A percentile compares a stretch with the other conserved stretches of the same genome.
Evolutionary conservation across 2,329 filamentous ascomycete species (phyloP).

Genomic region (Curvularia sp.): DNA sequence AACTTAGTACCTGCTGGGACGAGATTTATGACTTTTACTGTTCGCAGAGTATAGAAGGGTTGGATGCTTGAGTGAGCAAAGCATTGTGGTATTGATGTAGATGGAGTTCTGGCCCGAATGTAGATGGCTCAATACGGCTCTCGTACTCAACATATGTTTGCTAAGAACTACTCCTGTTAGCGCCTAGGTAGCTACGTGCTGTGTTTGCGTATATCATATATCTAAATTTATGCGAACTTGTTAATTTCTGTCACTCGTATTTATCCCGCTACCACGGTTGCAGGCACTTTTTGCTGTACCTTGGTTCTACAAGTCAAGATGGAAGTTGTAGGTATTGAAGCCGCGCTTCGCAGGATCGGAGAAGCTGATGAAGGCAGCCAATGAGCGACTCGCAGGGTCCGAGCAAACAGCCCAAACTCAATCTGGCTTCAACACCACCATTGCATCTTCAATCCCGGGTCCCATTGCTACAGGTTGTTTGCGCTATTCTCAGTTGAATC

Average conservation of each 20-base stretch:
- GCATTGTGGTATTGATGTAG: too few relatives aligned
- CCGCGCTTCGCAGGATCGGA: neutral
- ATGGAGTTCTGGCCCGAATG: neutral
- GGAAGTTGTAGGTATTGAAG: neutral
- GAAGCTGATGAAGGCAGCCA: slow-evolving; percentile 20
- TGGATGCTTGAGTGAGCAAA: neutral
- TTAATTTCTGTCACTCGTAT: neutral
- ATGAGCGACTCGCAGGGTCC: slow-evolving; percentile 33
- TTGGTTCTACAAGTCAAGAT: neutral
- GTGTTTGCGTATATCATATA: neutral
- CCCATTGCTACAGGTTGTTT: slow-evolving; percentile 12
- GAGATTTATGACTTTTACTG: slow-evolving; percentile 36
- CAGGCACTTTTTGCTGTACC: neutral
- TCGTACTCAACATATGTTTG: neutral
- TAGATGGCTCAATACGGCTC: neutral
- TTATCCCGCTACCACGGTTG: neutral
- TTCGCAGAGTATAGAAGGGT: slow-evolving; percentile 30
- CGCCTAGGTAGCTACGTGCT: neutral
- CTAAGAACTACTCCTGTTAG: too few relatives aligned
- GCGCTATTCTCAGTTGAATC: neutral
- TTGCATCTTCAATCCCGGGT: slow-evolving; percentile 15
- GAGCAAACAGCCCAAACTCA: slow-evolving; percentile 43
- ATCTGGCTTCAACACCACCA: slow-evolving; percentile 42
- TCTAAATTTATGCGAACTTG: neutral
- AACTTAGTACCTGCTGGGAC: slow-evolving; percentile 35